Evolutionary conservation across 1,139 yeast species (phyloP), one percentile per base, ranked within the genome.

Genomic region (Lodderomyces parapsilosis): DNA sequence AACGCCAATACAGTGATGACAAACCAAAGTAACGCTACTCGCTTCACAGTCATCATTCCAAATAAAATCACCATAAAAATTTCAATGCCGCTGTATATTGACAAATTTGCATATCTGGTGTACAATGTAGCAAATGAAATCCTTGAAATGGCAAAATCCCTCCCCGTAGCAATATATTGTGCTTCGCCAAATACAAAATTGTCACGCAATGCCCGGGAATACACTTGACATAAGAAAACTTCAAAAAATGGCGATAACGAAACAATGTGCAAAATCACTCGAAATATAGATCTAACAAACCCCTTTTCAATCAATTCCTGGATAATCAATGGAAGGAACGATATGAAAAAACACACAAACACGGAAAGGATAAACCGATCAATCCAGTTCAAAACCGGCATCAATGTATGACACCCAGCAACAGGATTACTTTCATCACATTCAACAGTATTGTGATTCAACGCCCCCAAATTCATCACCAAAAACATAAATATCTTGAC

Each of bases 261-360:
- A 14, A 78, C 56, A 40, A 88, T 67, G 57, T 89, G 96, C 51
- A 74, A 77, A 13, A 74, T 53, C 11, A 87, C 70, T 44, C 96
- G 65, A 7, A 74, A 63, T 1, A 76, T 45, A 0, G 96, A 87
- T 47, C 78, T 78, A 69, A 80, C 60, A 3, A 82, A 53, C 0
- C 96, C 96, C 51, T 87, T 75, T 55, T 89, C 96, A 1, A 87
- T 75, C 13, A 86, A 57, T 58, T 89, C 96, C 55, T 89, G 96
- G 5, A 88, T 78, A 40, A 86, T 65, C 33, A 89, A 68, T 0
- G 96, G 96, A 22, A 87, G 71, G 56, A 89, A 86, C 0, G 96
- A 85, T 43, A 89, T 85, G 57, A 86, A 83, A 58, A 89, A 88
- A 36, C 91, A 93, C 42, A 88, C 83, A 54, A 86, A 83, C 15